Base-by-base conservation (phyloP, 1,284 basidiomycete genomes). In the Apiotrichum laibachii region DNA sequence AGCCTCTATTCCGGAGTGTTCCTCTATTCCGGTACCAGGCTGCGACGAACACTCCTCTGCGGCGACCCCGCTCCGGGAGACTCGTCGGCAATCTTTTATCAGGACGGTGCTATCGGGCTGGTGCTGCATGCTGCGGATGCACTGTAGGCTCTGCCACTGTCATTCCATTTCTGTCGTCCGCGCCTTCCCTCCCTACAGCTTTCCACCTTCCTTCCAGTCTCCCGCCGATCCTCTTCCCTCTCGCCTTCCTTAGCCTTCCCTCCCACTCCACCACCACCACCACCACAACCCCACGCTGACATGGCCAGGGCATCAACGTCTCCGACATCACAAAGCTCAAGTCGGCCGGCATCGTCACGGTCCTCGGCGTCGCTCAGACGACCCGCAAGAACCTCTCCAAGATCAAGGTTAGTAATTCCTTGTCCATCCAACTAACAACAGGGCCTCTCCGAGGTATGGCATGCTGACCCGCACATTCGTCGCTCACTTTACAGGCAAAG, bases 311-410 rank as follows among this genome's bases (percentile, higher is more conserved):
- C 21, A 94, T 95, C 76, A 95, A 94, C 65, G 87, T 92, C 35
- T 89, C 93, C 79, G 92, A 96, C 73, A 94, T 96, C 57, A 76
- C 88, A 58, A 96, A 96, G 78, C 85, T 96, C 65, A 95, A 95
- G 80, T 89, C 76, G 0, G 71, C 77, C 5, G 80, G 81, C 11
- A 77, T 80, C 48, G 77, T 80, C 16, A 82, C 81, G 4, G 70
- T 82, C 15, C 73, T 80, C n/a, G 76, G 76, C 16, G 77, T 88
- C 50, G 64, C 64, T 50, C 77, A 78, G 87, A 92, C 89, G 1
- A 91, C 92, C 0, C 82, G 90, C 59, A 84, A 89, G 63, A 89
- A 92, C 57, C 81, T 96, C 71, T 80, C 92, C 57, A 95, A 94
- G 75, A 91, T 96, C 69, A 96, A 96, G 84, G 92, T 88, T 50